A percentile compares a stretch with the other conserved stretches of the same genome.
Evolutionary conservation across 2,329 filamentous ascomycete species (phyloP).

Genomic region (Clonostachys rhizophaga): DNA sequence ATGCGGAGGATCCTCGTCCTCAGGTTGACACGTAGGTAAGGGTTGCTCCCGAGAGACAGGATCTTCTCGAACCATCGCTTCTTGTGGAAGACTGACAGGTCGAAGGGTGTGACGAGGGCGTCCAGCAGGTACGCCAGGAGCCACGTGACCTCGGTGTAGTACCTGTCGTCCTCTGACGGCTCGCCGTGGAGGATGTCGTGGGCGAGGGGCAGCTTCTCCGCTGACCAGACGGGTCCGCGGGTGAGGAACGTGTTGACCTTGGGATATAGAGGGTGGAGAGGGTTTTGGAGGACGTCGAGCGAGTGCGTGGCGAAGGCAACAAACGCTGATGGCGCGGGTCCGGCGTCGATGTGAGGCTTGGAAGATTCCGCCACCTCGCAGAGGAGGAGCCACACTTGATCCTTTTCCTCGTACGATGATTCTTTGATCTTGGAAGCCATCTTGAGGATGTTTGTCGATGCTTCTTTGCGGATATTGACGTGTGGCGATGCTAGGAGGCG

Average conservation of each 20-base stretch:
- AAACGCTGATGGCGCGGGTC: conserved; percentile 66
- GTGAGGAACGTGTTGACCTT: conserved; percentile 85
- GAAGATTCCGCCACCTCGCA: conserved; percentile 77
- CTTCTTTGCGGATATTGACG: conserved; percentile 73
- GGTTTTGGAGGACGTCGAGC: conserved; percentile 67
- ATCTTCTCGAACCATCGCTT: conserved; percentile 71
- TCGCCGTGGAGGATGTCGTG: conserved; percentile 57
- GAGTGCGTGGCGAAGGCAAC: conserved; percentile 71
- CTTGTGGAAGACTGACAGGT: conserved; percentile 57
- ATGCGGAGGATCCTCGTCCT: conserved; percentile 58
- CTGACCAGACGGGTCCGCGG: conserved; percentile 69
- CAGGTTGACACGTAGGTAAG: conserved; percentile 54
- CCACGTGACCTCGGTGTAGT: conserved; percentile 72
- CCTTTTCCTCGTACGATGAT: conserved; percentile 69
- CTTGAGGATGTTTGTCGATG: conserved; percentile 64
- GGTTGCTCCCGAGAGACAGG: conserved; percentile 63
- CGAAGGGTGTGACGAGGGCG: conserved; percentile 53
- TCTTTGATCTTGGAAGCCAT: conserved; percentile 58
- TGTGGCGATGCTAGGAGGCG: conserved; percentile 73
- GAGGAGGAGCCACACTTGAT: conserved; percentile 74
- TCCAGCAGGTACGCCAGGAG: conserved; percentile 67
- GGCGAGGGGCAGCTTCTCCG: conserved; percentile 69
- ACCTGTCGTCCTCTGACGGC: conserved; percentile 67
- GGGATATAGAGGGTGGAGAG: conserved; percentile 76
- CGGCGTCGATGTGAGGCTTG: conserved; percentile 43